phyloP scores from a whole-genome alignment of 208 protist species.

The Leishmania tarentolae region DNA sequence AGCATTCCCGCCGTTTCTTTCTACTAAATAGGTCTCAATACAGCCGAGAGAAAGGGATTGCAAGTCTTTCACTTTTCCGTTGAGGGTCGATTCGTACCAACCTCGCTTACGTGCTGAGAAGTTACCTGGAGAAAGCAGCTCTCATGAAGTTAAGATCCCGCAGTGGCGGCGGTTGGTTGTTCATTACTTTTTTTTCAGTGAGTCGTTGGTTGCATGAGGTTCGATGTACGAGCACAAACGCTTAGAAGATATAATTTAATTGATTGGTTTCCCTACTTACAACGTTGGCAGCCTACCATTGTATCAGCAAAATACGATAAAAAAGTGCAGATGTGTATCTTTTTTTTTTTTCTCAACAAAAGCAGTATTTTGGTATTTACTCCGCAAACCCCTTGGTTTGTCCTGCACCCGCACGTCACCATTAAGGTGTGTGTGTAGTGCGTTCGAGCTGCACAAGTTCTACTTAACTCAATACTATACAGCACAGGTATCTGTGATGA shows the following conservation, averaged over 20 bases:
- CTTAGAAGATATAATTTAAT: neutral
- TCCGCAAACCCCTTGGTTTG: neutral
- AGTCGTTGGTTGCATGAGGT: neutral
- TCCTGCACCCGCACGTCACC: neutral
- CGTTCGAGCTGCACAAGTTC: neutral
- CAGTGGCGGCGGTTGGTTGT: neutral
- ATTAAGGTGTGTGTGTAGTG: neutral
- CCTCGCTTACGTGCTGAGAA: neutral
- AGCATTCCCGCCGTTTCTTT: no score
- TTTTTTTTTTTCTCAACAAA: neutral
- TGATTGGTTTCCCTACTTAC: neutral
- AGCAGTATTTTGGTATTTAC: neutral
- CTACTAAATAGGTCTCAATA: neutral
- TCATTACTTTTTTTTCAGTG: neutral
- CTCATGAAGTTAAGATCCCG: no score
- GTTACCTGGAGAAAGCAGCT: neutral
- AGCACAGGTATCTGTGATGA: neutral
- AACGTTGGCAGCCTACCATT: neutral
- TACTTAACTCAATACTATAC: no score
- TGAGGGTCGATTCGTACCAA: neutral
- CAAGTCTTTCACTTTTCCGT: neutral
- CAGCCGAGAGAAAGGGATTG: neutral
- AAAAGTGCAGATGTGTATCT: neutral
- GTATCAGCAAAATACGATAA: neutral
- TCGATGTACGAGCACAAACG: slow-evolving; percentile 21